Evolutionary conservation across 192 early-diverging fungal genomes (phyloP).

Genomic region (Rhizophagus clarus): DNA sequence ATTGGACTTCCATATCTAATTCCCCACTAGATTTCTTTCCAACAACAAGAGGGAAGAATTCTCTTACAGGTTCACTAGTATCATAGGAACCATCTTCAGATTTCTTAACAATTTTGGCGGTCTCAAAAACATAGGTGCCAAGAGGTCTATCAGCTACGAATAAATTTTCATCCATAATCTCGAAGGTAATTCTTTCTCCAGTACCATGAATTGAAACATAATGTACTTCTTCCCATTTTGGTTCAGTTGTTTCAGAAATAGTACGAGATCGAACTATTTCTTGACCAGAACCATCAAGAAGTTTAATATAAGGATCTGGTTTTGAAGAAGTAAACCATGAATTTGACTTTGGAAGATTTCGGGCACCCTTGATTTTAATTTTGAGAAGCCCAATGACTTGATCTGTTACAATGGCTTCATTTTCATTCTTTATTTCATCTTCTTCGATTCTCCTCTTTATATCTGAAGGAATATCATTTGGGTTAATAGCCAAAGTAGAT

Average conservation of each 20-base stretch:
- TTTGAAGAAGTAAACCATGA: neutral
- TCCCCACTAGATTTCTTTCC: neutral
- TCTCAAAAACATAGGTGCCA: conserved; percentile 7
- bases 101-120: neutral
- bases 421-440: neutral
- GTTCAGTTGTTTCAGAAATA: neutral
- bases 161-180: conserved; percentile 19
- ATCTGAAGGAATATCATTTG: neutral
- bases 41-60: neutral
- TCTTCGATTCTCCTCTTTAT: too few species aligned
- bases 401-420: neutral
- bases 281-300: conserved; percentile 1
- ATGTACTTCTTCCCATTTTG: conserved; percentile 23
- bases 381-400: conserved; percentile 24
- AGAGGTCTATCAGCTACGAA: conserved; percentile 4
- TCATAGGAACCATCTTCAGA: neutral
- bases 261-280: conserved; percentile 9
- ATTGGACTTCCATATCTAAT: conserved; percentile 16
- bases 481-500: neutral
- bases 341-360: neutral
- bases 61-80: neutral
- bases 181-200: conserved; percentile 17
- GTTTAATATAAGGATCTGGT: conserved; percentile 25
- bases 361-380: neutral
- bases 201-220: conserved; percentile 11